Conservation (phyloP, 352 stramenopile species). For the Globisporangium cylindrosporum region DNA sequence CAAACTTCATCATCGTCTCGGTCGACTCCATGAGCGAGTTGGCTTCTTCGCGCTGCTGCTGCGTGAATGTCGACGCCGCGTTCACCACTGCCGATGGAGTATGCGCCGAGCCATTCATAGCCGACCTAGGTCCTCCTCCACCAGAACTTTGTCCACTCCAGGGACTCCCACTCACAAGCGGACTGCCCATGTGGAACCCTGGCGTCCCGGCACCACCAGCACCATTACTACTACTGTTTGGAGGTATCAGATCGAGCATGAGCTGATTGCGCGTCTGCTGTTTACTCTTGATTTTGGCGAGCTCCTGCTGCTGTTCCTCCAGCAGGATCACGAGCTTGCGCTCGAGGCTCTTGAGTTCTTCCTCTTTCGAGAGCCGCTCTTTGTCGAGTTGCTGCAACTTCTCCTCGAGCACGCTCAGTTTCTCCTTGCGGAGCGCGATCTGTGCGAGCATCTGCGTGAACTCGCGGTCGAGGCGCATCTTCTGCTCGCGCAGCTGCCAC, state of each 20-base stretch:
- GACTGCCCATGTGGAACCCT: not conserved
- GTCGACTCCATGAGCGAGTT: constrained; percentile 93
- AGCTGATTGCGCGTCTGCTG: constrained; percentile 50
- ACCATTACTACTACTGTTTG: not conserved
- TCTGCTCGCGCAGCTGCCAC: constrained; percentile 90
- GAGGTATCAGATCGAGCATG: constrained; percentile 38
- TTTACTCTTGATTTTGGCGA: constrained; percentile 69
- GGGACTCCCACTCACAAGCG: constrained; percentile 7
- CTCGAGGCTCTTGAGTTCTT: constrained; percentile 92
- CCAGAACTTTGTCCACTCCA: constrained; percentile 10
- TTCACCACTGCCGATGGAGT: constrained; percentile 18
- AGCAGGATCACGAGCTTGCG: constrained; percentile 93
- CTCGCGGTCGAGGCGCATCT: constrained; percentile 93
- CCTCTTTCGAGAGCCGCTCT: constrained; percentile 88
- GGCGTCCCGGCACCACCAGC: not conserved
- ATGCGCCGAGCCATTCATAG: not conserved
- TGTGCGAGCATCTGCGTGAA: constrained; percentile 93
- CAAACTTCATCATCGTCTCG: constrained; percentile 98
- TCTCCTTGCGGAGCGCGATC: constrained; percentile 91
- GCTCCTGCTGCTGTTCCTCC: constrained; percentile 93
- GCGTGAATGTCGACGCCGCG: constrained; percentile 38
- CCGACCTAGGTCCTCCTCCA: not conserved
- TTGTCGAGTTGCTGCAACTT: constrained; percentile 87
- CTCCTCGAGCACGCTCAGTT: constrained; percentile 81
- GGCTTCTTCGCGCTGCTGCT: constrained; percentile 88